Evolutionary conservation across 306 rosid genomes (phyloP).

Genomic region (Cucurbita ficifolia): DNA sequence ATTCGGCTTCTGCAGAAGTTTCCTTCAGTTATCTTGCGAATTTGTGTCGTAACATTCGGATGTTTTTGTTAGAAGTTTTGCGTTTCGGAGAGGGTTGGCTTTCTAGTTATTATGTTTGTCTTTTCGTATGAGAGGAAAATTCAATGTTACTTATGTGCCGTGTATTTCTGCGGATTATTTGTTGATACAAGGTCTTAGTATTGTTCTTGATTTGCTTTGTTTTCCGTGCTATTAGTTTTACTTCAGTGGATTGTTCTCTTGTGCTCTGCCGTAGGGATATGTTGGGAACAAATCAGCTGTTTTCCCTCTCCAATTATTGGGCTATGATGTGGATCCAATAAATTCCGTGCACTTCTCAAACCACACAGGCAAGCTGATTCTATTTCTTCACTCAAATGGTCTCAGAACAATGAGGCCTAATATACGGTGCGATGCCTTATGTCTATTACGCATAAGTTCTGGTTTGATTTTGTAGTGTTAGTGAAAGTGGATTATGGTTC

Average conservation of each 20-base stretch:
- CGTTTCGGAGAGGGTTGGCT: neutral
- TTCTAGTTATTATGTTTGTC: neutral
- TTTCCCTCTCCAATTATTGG: conserved; percentile 71
- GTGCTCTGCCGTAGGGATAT: conserved; percentile 38
- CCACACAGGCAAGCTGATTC: conserved; percentile 77
- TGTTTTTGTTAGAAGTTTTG: neutral
- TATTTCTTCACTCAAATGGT: conserved; percentile 24
- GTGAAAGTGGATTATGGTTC: conserved; percentile 15
- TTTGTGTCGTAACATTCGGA: neutral
- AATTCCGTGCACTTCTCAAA: conserved; percentile 85
- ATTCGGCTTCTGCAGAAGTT: neutral
- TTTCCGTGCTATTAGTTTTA: neutral
- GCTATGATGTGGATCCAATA: conserved; percentile 86
- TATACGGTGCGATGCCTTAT: conserved; percentile 34
- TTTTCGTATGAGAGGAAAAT: neutral
- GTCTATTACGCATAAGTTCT: conserved; percentile 12
- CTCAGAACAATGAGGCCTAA: conserved; percentile 31
- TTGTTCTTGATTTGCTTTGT: neutral
- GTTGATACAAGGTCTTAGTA: neutral
- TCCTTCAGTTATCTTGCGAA: neutral
- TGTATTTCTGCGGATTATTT: neutral
- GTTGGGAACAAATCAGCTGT: conserved; percentile 86
- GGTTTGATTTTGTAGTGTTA: conserved; percentile 15
- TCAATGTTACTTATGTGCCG: neutral
- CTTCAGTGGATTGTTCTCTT: neutral